Base-by-base conservation (phyloP, 2,329 filamentous ascomycete genomes). In the Zasmidium cellare region DNA sequence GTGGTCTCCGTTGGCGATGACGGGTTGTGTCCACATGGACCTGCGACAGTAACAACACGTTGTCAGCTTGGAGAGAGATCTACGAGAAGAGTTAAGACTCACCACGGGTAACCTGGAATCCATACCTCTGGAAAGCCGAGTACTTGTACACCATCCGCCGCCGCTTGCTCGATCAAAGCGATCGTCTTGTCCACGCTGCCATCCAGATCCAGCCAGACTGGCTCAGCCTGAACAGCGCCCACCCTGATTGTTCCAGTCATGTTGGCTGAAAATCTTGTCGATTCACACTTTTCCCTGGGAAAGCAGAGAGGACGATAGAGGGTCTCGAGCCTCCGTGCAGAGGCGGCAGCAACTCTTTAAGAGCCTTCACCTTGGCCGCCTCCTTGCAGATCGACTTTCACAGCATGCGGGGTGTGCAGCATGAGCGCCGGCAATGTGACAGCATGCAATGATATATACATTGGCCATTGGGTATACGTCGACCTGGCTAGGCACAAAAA, bases 41-140 rank as follows among this genome's bases (percentile, higher is more conserved):
- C 78, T 80, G 79, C 82, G 11, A 28, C 25, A 5, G 11, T 28
- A 5, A 28, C n/a, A 62, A 77, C 76, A 78, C 78, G 83, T 69
- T 81, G 82, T 1, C 80, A 79, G 64, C 83, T 82, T n/a, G 35
- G 80, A 81, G 9, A 28, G 11, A 76, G 76, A 25, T 80, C 77
- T 11, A 41, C 12, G 9, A 28, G 25, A 46, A 1, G 22, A 7
- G 3, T n/a, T n/a, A n/a, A n/a, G n/a, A n/a, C 53, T n/a, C 28
- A 59, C 56, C 56, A 59, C 38, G 56, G 56, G 52, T 55, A 59
- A 16, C 56, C 56, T 6, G 56, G 56, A 35, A 59, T 56, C 18
- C 55, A 83, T 16, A 80, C 73, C 69, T 84, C 82, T 0, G 82
- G 80, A 64, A 84, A 84, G 3, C 78, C 81, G 57, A 84, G 73